A percentile compares a stretch with the other conserved stretches of the same genome.
phyloP scores from a whole-genome alignment of 1,284 basidiomycete species.

The Cerioporus squamosus region DNA sequence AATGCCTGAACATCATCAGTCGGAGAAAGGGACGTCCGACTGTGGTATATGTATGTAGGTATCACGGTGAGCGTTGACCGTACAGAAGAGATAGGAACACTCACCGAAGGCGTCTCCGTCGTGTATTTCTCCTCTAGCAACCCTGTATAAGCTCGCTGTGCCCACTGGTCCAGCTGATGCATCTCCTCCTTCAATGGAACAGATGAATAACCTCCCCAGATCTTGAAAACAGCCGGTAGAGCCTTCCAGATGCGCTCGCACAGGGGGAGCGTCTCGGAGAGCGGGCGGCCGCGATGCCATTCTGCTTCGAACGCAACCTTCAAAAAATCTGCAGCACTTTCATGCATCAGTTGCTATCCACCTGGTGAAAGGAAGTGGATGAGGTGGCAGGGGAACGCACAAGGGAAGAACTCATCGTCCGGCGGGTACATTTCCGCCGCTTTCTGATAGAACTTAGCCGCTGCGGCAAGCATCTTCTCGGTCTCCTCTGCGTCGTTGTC shows the following conservation, averaged over 20 bases:
- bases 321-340: constrained; percentile 19
- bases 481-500: constrained; percentile 16
- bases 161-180: constrained; percentile 13
- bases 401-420: constrained; percentile 24
- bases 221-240: constrained; percentile 19
- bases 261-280: constrained; percentile 16
- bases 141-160: constrained; percentile 17
- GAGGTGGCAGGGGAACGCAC: constrained; percentile 5
- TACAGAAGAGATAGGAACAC: not conserved
- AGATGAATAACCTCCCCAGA: constrained; percentile 17
- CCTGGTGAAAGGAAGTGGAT: not conserved
- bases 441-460: constrained; percentile 22
- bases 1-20: not conserved
- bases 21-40: constrained; percentile 10
- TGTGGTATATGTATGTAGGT: not conserved
- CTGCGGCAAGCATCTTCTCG: constrained; percentile 18
- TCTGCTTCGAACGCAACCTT: constrained; percentile 25
- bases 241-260: constrained; percentile 21
- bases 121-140: constrained; percentile 18
- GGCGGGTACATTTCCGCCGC: constrained; percentile 24
- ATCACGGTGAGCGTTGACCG: not conserved
- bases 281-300: constrained; percentile 22
- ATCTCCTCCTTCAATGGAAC: constrained; percentile 6
- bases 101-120: constrained; percentile 25
- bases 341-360: not conserved